Base-by-base conservation (phyloP, 1,139 yeast genomes). In the Sugiyamaella grinbergsii region DNA sequence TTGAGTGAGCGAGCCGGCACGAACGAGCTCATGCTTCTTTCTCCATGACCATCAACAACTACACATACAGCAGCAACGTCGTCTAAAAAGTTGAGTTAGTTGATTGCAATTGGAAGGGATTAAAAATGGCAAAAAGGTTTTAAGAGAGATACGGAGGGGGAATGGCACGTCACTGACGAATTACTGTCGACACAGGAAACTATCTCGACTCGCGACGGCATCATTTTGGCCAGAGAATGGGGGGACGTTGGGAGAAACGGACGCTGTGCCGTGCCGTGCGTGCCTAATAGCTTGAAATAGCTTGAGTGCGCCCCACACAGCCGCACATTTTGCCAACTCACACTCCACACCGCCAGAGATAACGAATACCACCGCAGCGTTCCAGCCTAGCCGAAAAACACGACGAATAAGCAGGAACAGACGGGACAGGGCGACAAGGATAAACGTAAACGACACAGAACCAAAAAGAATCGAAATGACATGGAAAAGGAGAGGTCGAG, bases 11-110 rank as follows among this genome's bases (percentile, higher is more conserved):
- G 33, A 5, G n/a, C n/a, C n/a, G n/a, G n/a, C n/a, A n/a, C n/a
- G n/a, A n/a, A n/a, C n/a, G n/a, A n/a, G n/a, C n/a, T 6, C 33
- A 5, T 5, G 33, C n/a, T 24, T 10, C 10, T 10, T 24, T 6
- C 6, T 7, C 28, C 28, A 24, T 24, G 28, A 24, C 6, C 10
- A 24, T 15, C 38, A n/a, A n/a, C 15, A 33, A 15, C 19, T 33
- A 4, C 19, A 46, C 62, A 31, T 61, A 62, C 63, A 57, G 70
- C 70, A 62, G 67, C 69, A 54, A 68, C 69, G 64, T 67, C 71
- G 62, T 66, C 70, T 66, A 48, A 13, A n/a, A 29, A 29, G 7
- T 28, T 13, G 32, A 29, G 33, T 29, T 29, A 29, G 33, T 29
- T 19, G 13, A n/a, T 28, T 33, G 47, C 43, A 24, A 37, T 41